A percentile compares a stretch with the other conserved stretches of the same genome.
Conservation (phyloP, 208 protist genomes). For the Phytomonas sp. region DNA sequence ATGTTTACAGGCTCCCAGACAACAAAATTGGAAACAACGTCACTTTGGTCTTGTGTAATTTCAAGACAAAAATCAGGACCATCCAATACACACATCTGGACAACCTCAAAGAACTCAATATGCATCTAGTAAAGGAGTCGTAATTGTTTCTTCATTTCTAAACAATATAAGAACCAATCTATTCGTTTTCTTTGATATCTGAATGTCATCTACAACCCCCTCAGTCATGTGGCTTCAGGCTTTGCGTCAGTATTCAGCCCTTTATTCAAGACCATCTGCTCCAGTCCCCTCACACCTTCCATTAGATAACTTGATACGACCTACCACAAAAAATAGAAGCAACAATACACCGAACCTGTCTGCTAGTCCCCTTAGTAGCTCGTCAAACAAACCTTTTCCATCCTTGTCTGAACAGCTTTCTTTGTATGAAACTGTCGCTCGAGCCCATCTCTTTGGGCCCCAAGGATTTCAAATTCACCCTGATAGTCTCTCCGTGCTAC, state of each 20-base stretch:
- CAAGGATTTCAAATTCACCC: conserved; percentile 16
- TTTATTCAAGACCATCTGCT: conserved; percentile 1
- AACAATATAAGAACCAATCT: neutral
- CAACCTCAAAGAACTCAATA: neutral
- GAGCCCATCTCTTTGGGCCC: conserved; percentile 24
- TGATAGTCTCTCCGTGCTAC: conserved; percentile 30
- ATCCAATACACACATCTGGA: neutral
- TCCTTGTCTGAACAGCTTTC: conserved; percentile 10
- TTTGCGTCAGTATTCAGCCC: conserved; percentile 15
- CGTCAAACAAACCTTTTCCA: conserved; percentile 6
- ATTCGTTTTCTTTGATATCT: conserved; percentile 9
- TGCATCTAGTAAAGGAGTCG: neutral
- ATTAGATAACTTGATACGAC: neutral
- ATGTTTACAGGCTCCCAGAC: neutral
- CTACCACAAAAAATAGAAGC: neutral
- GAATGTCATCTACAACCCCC: conserved; percentile 8
- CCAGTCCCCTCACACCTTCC: neutral
- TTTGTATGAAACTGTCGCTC: conserved; percentile 28
- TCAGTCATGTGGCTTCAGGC: conserved; percentile 23
- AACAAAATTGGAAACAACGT: neutral
- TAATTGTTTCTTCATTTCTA: neutral
- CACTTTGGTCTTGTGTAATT: neutral
- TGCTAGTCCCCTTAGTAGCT: neutral
- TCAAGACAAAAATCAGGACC: neutral
- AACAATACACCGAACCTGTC: neutral